These are phyloP conservation scores for Sambucus nigra DNA, from an alignment of 129 eudicot species.

Conservation along the genomic window DNA sequence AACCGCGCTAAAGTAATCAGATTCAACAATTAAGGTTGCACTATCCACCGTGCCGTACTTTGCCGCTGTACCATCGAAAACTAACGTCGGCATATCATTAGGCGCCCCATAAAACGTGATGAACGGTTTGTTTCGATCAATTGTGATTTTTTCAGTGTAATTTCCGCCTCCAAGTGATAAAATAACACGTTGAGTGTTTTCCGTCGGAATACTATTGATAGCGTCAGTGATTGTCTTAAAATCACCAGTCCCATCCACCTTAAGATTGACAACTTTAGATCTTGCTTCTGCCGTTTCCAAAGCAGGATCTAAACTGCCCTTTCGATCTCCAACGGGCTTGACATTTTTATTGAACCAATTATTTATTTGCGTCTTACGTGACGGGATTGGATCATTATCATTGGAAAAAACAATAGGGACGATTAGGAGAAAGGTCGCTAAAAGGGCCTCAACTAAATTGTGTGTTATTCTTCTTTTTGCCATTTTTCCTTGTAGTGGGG, in stretches of 20 bases:
- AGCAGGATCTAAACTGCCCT: slow-evolving; percentile 31
- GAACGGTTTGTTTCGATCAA: slow-evolving; percentile 39
- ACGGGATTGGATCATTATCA: slow-evolving; percentile 34
- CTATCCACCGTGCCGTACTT: slow-evolving; percentile 46
- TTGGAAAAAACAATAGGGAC: slow-evolving; percentile 22
- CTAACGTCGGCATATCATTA: slow-evolving; percentile 27
- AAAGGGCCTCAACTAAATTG: slow-evolving; percentile 10
- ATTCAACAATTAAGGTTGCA: slow-evolving; percentile 42
- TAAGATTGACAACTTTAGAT: slow-evolving; percentile 29
- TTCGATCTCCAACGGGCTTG: slow-evolving; percentile 18
- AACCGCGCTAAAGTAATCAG: slow-evolving; percentile 48
- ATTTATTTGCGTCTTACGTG: slow-evolving; percentile 21
- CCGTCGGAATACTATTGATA: slow-evolving; percentile 28
- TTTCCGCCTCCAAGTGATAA: slow-evolving; percentile 51
- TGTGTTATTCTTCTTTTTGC: slow-evolving; percentile 17
- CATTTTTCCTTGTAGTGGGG: not conserved
- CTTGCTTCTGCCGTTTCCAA: slow-evolving; percentile 36
- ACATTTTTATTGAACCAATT: slow-evolving; percentile 38
- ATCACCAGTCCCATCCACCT: slow-evolving; percentile 45
- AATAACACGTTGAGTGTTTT: slow-evolving; percentile 36
- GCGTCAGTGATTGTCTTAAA: slow-evolving; percentile 57
- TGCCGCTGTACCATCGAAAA: slow-evolving; percentile 41
- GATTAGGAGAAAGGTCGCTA: slow-evolving; percentile 22
- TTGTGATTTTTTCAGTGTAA: slow-evolving; percentile 46
- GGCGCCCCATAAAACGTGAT: slow-evolving; percentile 58